phyloP scores from a whole-genome alignment of 2,329 filamentous ascomycete species.

The Exophiala mesophila region DNA sequence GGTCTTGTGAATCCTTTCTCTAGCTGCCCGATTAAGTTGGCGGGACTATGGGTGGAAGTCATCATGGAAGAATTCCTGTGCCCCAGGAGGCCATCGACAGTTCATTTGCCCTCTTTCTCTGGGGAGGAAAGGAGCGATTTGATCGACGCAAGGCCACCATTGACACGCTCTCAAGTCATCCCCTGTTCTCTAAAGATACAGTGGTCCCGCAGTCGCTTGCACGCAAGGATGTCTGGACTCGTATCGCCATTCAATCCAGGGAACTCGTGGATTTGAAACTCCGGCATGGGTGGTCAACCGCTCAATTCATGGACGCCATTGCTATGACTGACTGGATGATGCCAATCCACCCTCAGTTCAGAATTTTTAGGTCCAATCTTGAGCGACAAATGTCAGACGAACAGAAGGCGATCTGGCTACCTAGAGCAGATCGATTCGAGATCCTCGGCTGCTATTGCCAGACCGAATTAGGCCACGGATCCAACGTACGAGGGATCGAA shows the following conservation, averaged over 20 bases:
- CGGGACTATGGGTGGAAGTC: too few relatives aligned
- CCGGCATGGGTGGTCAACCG: constrained; percentile 22
- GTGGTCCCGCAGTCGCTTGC: constrained; percentile 22
- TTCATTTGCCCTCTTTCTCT: constrained; percentile 25
- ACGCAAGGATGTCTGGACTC: constrained; percentile 26
- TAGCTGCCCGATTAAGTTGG: too few relatives aligned
- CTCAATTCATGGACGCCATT: constrained; percentile 25
- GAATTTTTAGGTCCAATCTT: constrained; percentile 27
- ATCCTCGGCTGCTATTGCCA: constrained; percentile 31
- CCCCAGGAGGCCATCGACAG: constrained; percentile 14
- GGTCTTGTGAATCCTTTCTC: too few relatives aligned
- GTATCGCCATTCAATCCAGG: constrained; percentile 21
- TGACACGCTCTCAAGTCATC: constrained; percentile 20
- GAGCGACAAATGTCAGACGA: constrained; percentile 27
- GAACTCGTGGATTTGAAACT: constrained; percentile 25
- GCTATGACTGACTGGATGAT: constrained; percentile 25
- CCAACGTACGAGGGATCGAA: constrained; percentile 30
- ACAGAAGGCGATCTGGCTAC: constrained; percentile 27
- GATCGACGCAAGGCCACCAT: constrained; percentile 22
- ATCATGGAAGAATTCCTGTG: too few relatives aligned
- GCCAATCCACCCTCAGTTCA: constrained; percentile 26
- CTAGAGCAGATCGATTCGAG: constrained; percentile 25
- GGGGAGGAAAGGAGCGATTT: constrained; percentile 25
- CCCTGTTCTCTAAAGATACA: constrained; percentile 22
- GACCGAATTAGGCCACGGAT: constrained; percentile 33